Percentiles rank a stretch among this genome's conserved stretches.
Evolutionary conservation across 768 basidiomycete species (phyloP).

Genomic region (Leucogyrophana mollusca): DNA sequence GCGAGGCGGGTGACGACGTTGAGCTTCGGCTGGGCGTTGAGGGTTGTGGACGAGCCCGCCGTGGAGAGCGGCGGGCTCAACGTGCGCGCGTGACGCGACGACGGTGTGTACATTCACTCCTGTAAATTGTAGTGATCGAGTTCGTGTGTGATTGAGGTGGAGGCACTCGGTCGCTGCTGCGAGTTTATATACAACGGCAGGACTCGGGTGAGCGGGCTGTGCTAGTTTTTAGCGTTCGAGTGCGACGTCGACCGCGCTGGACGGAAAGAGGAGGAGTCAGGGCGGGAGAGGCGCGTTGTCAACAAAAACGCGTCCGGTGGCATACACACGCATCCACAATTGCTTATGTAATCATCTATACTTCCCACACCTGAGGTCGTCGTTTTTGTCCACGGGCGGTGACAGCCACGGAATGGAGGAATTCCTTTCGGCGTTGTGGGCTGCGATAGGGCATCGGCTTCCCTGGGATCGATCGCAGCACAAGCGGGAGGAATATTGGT

Average conservation of each 20-base stretch:
- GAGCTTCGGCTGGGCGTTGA: slow-evolving; percentile 47
- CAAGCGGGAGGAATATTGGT: no score
- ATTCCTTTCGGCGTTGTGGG: no score
- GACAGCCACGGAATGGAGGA: no score
- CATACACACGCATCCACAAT: slow-evolving; percentile 4
- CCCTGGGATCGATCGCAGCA: no score
- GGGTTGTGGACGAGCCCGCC: slow-evolving; percentile 43
- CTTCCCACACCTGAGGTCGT: no score
- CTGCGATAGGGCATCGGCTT: no score
- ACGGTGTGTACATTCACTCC: slow-evolving; percentile 14
- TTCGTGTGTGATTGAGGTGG: background rate
- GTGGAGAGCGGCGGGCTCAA: slow-evolving; percentile 29
- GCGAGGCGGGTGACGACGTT: slow-evolving; percentile 74
- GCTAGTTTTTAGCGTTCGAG: background rate
- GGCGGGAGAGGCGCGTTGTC: slow-evolving; percentile 10
- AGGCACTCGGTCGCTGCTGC: background rate
- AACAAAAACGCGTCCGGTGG: slow-evolving; percentile 19
- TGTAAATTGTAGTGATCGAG: background rate
- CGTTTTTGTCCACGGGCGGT: no score
- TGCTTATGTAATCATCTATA: no score
- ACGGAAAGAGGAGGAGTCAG: slow-evolving; percentile 12
- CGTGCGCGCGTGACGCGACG: slow-evolving; percentile 27
- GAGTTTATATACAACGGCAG: background rate
- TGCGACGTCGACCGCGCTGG: slow-evolving; percentile 9
- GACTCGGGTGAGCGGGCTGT: background rate